Percentiles rank a stretch among this genome's conserved stretches.
Evolutionary conservation across 2,329 filamentous ascomycete genomes (phyloP).

Genomic region (Hypoxylon rubiginosum): DNA sequence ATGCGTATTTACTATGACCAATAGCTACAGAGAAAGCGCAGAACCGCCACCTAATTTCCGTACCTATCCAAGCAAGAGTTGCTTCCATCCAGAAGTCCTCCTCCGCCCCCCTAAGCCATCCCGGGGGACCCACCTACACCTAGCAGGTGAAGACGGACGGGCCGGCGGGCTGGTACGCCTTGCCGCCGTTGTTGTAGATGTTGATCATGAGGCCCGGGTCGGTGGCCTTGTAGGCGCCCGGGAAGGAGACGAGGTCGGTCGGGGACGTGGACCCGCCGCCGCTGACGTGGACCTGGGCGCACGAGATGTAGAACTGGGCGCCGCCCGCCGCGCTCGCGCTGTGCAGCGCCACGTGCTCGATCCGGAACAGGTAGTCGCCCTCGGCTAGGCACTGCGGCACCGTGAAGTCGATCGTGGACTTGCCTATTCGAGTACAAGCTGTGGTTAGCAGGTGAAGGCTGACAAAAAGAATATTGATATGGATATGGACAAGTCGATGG

Average conservation of each 20-base stretch:
- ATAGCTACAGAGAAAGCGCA: too few relatives aligned
- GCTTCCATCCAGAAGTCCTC: too few relatives aligned
- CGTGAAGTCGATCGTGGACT: slow-evolving; percentile 49
- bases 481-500: not conserved
- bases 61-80: too few relatives aligned
- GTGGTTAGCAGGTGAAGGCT: slow-evolving; percentile 4
- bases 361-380: slow-evolving; percentile 57
- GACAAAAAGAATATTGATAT: not conserved
- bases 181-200: slow-evolving; percentile 52
- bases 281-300: slow-evolving; percentile 52
- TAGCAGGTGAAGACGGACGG: slow-evolving; percentile 40
- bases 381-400: slow-evolving; percentile 53
- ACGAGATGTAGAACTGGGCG: slow-evolving; percentile 55
- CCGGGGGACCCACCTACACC: not conserved
- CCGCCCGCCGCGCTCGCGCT: slow-evolving; percentile 50
- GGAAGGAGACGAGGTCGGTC: slow-evolving; percentile 49
- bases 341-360: slow-evolving; percentile 56
- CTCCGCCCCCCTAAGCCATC: too few relatives aligned
- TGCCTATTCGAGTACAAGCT: slow-evolving; percentile 34
- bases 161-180: slow-evolving; percentile 46
- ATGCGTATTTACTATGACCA: too few relatives aligned
- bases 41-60: too few relatives aligned
- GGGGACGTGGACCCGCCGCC: slow-evolving; percentile 50
- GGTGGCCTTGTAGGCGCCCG: slow-evolving; percentile 55
- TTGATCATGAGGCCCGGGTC: slow-evolving; percentile 53